Conservation (phyloP, 2,329 filamentous ascomycete genomes). For the Fusarium sp. region DNA sequence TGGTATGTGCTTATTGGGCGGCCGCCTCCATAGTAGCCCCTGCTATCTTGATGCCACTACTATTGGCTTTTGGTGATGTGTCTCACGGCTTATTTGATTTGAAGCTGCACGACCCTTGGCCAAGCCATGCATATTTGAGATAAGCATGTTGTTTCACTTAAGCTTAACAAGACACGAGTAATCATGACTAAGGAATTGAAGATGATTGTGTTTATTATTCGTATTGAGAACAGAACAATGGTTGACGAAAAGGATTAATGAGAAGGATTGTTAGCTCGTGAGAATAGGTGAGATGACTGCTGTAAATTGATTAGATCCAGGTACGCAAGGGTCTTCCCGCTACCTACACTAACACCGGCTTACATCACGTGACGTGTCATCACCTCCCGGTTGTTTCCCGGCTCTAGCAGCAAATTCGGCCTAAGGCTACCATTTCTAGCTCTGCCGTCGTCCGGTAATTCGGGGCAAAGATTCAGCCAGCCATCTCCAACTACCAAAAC, state of each 20-base stretch:
- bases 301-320: slow-evolving; percentile 5
- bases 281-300: background rate
- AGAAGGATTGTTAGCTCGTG: background rate
- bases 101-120: slow-evolving; percentile 14
- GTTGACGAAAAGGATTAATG: background rate
- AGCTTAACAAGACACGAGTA: slow-evolving; percentile 3
- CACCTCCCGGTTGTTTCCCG: slow-evolving; percentile 29
- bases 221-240: background rate
- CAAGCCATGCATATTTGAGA: background rate
- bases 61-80: slow-evolving; percentile 43
- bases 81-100: slow-evolving; percentile 30
- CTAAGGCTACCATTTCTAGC: slow-evolving; percentile 47
- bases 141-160: slow-evolving; percentile 15
- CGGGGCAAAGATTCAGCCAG: slow-evolving; percentile 53
- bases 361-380: slow-evolving; percentile 14
- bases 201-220: background rate
- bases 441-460: slow-evolving; percentile 46
- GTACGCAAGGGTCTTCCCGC: slow-evolving; percentile 1
- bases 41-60: slow-evolving; percentile 31
- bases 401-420: slow-evolving; percentile 33
- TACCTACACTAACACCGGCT: background rate
- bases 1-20: slow-evolving; percentile 27
- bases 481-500: slow-evolving; percentile 50
- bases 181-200: slow-evolving; percentile 10
- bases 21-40: slow-evolving; percentile 33